phyloP scores from a whole-genome alignment of 805 yeast genomes.

The Metschnikowia lunata region DNA sequence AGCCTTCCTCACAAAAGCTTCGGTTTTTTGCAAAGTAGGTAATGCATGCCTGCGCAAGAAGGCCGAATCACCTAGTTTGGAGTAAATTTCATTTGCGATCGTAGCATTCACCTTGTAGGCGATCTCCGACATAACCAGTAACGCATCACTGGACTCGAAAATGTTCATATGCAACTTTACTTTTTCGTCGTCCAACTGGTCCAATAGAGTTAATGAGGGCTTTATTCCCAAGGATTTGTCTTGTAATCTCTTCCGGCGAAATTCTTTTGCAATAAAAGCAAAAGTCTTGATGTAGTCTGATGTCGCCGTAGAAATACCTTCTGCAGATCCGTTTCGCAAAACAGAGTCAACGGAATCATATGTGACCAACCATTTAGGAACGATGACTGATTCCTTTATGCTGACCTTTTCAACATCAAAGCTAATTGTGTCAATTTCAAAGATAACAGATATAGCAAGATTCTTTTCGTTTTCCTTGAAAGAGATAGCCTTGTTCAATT shows the following conservation, averaged over 20 bases:
- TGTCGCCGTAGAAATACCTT: slow-evolving; percentile 48
- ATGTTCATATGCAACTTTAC: slow-evolving; percentile 69
- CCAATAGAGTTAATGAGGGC: slow-evolving; percentile 61
- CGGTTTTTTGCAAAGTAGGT: slow-evolving; percentile 79
- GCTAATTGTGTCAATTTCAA: slow-evolving; percentile 68
- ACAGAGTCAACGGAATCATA: slow-evolving; percentile 55
- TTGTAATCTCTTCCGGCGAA: slow-evolving; percentile 62
- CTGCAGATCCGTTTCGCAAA: slow-evolving; percentile 28
- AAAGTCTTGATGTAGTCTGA: slow-evolving; percentile 62
- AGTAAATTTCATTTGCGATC: slow-evolving; percentile 74
- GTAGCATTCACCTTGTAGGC: slow-evolving; percentile 77
- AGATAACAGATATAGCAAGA: slow-evolving; percentile 72
- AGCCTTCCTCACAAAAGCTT: slow-evolving; percentile 70
- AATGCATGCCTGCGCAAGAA: slow-evolving; percentile 82
- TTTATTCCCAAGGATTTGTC: slow-evolving; percentile 45
- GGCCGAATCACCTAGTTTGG: slow-evolving; percentile 74
- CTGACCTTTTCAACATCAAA: slow-evolving; percentile 72
- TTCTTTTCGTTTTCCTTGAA: slow-evolving; percentile 56
- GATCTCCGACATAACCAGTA: slow-evolving; percentile 66
- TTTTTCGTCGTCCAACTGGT: slow-evolving; percentile 81
- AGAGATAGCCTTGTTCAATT: slow-evolving; percentile 55
- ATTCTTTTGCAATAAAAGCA: slow-evolving; percentile 60
- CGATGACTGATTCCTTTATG: slow-evolving; percentile 67
- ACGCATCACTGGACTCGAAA: slow-evolving; percentile 55
- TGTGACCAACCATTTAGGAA: slow-evolving; percentile 55